A percentile compares a stretch with the other conserved stretches of the same genome.
Evolutionary conservation across 441 rosid species (phyloP).

Genomic region (Caryocar brasiliense): DNA sequence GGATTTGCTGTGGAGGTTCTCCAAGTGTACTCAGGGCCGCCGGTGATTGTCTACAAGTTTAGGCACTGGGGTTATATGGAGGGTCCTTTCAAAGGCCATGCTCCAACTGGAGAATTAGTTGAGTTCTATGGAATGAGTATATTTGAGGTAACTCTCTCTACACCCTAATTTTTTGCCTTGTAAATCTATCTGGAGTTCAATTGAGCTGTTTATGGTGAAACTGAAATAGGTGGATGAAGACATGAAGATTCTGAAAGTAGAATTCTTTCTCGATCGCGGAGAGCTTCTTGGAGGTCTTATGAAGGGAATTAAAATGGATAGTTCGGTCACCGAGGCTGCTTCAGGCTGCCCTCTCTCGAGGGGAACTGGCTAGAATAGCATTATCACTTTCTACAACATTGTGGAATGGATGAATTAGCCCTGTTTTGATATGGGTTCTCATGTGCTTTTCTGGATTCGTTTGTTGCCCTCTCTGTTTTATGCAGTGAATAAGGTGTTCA

Average conservation of each 20-base stretch:
- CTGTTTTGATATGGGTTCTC: too few relatives aligned
- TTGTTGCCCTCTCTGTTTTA: too few relatives aligned
- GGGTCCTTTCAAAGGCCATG: conserved; percentile 60
- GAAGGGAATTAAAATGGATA: conserved; percentile 18
- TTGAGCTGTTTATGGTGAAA: background rate
- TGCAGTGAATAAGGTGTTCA: too few relatives aligned
- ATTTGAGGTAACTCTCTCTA: conserved; percentile 20
- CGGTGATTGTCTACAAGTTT: conserved; percentile 47
- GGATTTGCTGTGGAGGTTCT: conserved; percentile 55
- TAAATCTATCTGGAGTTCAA: background rate
- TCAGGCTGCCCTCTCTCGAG: conserved; percentile 38
- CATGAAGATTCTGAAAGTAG: conserved; percentile 41
- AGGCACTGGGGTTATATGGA: conserved; percentile 72
- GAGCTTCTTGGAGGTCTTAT: conserved; percentile 48
- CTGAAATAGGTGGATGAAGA: conserved; percentile 32
- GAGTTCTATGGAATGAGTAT: conserved; percentile 32
- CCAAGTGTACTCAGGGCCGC: conserved; percentile 56
- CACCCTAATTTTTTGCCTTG: background rate
- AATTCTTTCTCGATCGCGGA: conserved; percentile 35
- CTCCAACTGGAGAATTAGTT: conserved; percentile 47
- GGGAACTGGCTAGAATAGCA: conserved; percentile 26
- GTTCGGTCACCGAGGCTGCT: conserved; percentile 14
- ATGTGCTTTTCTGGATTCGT: too few relatives aligned
- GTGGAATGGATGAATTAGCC: too few relatives aligned
- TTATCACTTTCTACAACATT: too few relatives aligned